phyloP scores from a whole-genome alignment of 2,329 filamentous ascomycete genomes.

The Aureobasidium sp. region DNA sequence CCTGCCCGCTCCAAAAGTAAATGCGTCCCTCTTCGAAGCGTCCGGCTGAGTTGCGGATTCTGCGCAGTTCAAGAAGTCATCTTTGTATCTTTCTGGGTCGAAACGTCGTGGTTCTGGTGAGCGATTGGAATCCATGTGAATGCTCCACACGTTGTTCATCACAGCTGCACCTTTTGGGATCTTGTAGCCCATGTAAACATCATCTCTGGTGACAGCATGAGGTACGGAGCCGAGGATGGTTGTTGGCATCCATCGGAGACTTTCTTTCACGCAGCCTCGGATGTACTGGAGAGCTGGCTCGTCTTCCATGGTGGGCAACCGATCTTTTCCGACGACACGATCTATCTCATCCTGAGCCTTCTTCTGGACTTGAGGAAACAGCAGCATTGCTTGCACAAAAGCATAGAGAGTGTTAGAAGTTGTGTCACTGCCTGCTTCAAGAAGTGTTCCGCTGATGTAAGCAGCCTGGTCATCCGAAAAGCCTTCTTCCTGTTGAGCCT shows the following conservation, averaged over 20 bases:
- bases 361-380: constrained; percentile 49
- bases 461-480: constrained; percentile 39
- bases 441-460: constrained; percentile 31
- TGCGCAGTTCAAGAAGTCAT: constrained; percentile 30
- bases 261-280: constrained; percentile 79
- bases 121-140: constrained; percentile 43
- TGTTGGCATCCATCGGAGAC: constrained; percentile 78
- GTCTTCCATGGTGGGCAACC: constrained; percentile 38
- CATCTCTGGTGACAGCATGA: constrained; percentile 31
- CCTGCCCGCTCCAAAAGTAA: constrained; percentile 62
- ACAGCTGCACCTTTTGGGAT: constrained; percentile 37
- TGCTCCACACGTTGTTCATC: constrained; percentile 44
- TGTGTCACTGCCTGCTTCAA: constrained; percentile 38
- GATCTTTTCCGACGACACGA: constrained; percentile 35
- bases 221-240: constrained; percentile 78
- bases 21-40: constrained; percentile 55
- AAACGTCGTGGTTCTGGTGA: constrained; percentile 44
- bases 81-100: constrained; percentile 36
- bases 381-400: constrained; percentile 54
- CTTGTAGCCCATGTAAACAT: constrained; percentile 30
- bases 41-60: constrained; percentile 41
- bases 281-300: constrained; percentile 79
- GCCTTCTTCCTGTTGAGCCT: constrained; percentile 31
- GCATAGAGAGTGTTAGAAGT: constrained; percentile 36
- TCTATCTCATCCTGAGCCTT: constrained; percentile 40